These are phyloP conservation scores for Ceriops tagal DNA, from an alignment of 345 rosid genomes.

Conservation along the genomic window DNA sequence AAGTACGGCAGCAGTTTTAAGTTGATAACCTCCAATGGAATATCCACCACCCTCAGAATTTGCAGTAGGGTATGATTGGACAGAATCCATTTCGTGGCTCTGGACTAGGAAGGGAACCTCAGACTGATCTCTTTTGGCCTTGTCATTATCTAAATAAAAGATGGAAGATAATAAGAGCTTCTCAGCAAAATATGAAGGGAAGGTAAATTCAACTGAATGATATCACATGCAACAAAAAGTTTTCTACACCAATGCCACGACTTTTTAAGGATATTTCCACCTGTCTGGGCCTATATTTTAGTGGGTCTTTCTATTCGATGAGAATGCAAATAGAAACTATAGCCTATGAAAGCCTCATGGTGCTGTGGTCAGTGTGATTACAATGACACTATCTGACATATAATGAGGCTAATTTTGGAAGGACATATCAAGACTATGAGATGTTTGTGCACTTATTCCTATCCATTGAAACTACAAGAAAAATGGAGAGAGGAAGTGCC, in stretches of 20 bases:
- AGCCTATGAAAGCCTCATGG: no score
- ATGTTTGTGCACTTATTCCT: neutral
- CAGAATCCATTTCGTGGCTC: conserved; percentile 23
- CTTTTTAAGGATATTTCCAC: no score
- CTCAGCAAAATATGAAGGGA: conserved; percentile 6
- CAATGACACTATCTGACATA: no score
- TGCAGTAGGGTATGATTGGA: conserved; percentile 20
- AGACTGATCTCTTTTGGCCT: conserved; percentile 32
- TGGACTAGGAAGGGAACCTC: conserved; percentile 31
- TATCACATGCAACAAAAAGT: neutral
- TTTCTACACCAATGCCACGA: no score
- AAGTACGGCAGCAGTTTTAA: conserved; percentile 22
- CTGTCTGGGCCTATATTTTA: no score
- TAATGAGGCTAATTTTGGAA: neutral
- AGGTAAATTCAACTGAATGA: conserved; percentile 5
- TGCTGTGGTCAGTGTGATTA: no score
- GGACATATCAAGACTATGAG: neutral
- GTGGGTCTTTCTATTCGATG: no score
- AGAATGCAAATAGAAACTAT: no score
- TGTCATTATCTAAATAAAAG: conserved; percentile 41
- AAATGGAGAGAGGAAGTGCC: neutral
- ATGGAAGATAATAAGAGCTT: conserved; percentile 11
- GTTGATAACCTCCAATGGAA: conserved; percentile 24
- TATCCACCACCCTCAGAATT: conserved; percentile 30
- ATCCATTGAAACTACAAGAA: neutral